A percentile compares a stretch with the other conserved stretches of the same genome.
Evolutionary conservation across 2,329 filamentous ascomycete species (phyloP).

Genomic region (Penicillium sp.): DNA sequence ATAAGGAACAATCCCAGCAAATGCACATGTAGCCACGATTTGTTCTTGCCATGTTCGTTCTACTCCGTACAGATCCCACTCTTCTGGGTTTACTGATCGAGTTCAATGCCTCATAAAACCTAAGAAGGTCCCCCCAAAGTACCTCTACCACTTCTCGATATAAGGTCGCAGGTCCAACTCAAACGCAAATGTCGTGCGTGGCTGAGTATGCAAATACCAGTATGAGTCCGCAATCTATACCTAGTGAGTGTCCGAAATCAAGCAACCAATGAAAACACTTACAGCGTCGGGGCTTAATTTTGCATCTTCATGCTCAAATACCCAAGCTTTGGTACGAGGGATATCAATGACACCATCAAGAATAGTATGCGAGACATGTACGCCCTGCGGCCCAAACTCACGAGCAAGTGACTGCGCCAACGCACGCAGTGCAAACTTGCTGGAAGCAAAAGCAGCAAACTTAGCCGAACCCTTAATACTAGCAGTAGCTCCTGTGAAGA

Average conservation of each 20-base stretch:
- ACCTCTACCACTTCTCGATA: constrained; percentile 72
- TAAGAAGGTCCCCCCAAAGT: not conserved
- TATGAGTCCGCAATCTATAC: constrained; percentile 78
- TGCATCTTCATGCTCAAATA: constrained; percentile 57
- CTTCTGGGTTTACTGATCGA: not conserved
- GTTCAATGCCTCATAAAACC: not conserved
- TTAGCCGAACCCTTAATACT: constrained; percentile 69
- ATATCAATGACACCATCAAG: constrained; percentile 86
- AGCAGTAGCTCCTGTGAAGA: constrained; percentile 85
- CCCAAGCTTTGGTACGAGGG: constrained; percentile 63
- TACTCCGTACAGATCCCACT: not conserved
- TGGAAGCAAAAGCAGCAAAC: constrained; percentile 70
- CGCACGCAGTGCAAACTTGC: constrained; percentile 76
- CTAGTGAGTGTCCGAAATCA: constrained; percentile 4
- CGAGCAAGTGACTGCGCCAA: constrained; percentile 72
- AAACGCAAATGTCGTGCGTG: constrained; percentile 73
- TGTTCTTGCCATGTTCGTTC: not conserved
- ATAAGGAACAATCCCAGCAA: not conserved
- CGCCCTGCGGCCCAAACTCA: constrained; percentile 79
- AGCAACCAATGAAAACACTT: constrained; percentile 37
- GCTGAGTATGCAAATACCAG: constrained; percentile 80
- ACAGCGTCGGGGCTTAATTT: constrained; percentile 75
- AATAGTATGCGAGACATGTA: constrained; percentile 79
- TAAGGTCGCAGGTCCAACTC: constrained; percentile 78
- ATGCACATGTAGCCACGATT: not conserved